Base-by-base conservation (phyloP, 1,284 basidiomycete species). In the Clitocybe nebularis region DNA sequence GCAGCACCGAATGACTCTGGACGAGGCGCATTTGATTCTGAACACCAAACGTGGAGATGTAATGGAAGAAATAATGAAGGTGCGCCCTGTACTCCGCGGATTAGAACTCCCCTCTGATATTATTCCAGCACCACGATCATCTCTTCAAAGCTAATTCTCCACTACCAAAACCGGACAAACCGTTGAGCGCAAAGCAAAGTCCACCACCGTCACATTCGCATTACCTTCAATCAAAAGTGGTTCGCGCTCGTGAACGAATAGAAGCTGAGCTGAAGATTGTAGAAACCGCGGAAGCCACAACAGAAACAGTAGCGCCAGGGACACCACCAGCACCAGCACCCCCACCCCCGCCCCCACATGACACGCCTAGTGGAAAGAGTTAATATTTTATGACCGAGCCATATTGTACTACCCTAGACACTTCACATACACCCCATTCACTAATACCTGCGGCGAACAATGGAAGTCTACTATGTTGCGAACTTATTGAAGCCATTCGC, bases 181-280 rank as follows among this genome's bases (percentile, higher is more conserved):
- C 76, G 16, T 50, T 68, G 34, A 52, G 68, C 11, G 60, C 68
- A 11, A 72, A 68, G 56, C 61, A 68, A 56, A 60, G 64, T 9
- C 53, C 64, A n/a, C 60, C 66, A 20, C 73, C 75, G n/a, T 61
- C 67, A 32, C 66, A 91, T 62, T 91, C 89, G 24, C 89, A 93
- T 64, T 99, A 99, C 68, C 74, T 99, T 19, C 94, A 97, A 63
- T 94, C 91, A 44, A 99, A 99, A 70, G 89, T 99, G 14, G 84
- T 93, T 35, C 81, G 95, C 36, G 95, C 96, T 14, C 79, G 86
- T 46, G 93, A 98, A 68, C 82, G 96, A 64, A 85, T 99, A 71
- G 88, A 94, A 57, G 92, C 92, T 1, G 93, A 96, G 68, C 51
- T 73, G 44, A 73, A 77, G 48, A 51, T 71, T 14, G 58, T 62